phyloP scores from a whole-genome alignment of 768 basidiomycete genomes.

The Russula lepida region DNA sequence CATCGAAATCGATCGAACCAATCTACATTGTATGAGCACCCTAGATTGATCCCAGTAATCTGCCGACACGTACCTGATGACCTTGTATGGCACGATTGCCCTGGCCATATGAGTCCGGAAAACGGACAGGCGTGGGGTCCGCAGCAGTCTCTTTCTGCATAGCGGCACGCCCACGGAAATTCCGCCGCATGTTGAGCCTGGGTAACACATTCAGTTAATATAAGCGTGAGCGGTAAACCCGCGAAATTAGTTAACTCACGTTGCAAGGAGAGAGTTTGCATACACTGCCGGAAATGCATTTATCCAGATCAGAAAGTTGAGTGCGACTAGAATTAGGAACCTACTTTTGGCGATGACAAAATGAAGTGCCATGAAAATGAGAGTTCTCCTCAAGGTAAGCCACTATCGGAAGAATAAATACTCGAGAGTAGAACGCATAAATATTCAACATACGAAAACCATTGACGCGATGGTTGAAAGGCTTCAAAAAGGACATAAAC shows the following conservation, averaged over 20 bases:
- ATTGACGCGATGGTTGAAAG: slow-evolving; percentile 18
- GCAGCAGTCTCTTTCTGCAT: neutral
- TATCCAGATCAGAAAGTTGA: neutral
- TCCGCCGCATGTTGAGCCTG: slow-evolving; percentile 18
- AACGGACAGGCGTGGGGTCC: slow-evolving; percentile 9
- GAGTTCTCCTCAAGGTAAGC: slow-evolving; percentile 14
- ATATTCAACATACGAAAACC: slow-evolving; percentile 12
- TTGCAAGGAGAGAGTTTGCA: slow-evolving; percentile 21
- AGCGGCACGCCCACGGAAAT: slow-evolving; percentile 11
- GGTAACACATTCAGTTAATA: neutral
- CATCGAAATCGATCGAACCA: neutral
- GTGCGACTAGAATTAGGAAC: neutral
- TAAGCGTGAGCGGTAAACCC: neutral
- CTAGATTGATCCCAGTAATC: too few relatives aligned
- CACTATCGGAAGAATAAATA: slow-evolving; percentile 5
- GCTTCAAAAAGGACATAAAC: neutral
- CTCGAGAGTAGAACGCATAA: neutral
- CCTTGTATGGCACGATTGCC: neutral
- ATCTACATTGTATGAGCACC: neutral
- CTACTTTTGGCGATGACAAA: slow-evolving; percentile 21
- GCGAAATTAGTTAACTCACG: slow-evolving; percentile 6
- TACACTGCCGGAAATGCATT: slow-evolving; percentile 8
- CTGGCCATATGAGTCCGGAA: slow-evolving; percentile 11
- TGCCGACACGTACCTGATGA: neutral
- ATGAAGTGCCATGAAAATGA: slow-evolving; percentile 21